A percentile compares a stretch with the other conserved stretches of the same genome.
Conservation (phyloP, 1,284 basidiomycete species). For the Heterobasidion irregulare region DNA sequence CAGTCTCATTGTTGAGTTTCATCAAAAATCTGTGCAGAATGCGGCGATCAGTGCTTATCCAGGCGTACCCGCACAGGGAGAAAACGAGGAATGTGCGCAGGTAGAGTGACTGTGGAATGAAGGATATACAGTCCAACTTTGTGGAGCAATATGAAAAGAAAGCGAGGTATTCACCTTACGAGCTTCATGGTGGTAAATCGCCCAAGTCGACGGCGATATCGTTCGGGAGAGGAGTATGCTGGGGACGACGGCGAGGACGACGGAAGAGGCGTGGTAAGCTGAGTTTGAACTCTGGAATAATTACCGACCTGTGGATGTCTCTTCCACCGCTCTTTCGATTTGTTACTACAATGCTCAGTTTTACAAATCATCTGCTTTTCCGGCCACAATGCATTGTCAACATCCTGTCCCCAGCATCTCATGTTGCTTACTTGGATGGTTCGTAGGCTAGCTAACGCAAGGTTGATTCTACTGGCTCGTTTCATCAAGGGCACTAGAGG, state of each 20-base stretch:
- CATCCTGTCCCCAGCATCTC: too few relatives aligned
- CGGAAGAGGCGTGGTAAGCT: constrained; percentile 1
- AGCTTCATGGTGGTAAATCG: constrained; percentile 33
- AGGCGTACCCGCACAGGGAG: constrained; percentile 5
- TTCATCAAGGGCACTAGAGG: too few relatives aligned
- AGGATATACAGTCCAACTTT: neutral
- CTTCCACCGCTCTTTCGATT: too few relatives aligned
- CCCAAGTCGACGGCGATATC: neutral
- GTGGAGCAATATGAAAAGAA: constrained; percentile 1
- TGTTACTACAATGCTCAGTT: too few relatives aligned
- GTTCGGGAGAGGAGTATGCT: neutral
- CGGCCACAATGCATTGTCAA: too few relatives aligned
- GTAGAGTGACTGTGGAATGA: constrained; percentile 9
- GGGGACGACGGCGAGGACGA: constrained; percentile 4
- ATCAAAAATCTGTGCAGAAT: constrained; percentile 76
- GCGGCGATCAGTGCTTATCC: neutral
- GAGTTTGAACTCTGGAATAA: constrained; percentile 6
- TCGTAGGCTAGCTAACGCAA: too few relatives aligned
- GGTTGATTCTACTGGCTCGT: too few relatives aligned
- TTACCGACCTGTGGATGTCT: neutral
- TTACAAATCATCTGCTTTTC: too few relatives aligned
- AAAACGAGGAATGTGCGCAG: constrained; percentile 4
- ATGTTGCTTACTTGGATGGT: too few relatives aligned
- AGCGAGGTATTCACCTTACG: constrained; percentile 30
- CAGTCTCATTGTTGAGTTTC: constrained; percentile 99